phyloP scores from a whole-genome alignment of 441 rosid species.

The Adansonia madagascariensis region DNA sequence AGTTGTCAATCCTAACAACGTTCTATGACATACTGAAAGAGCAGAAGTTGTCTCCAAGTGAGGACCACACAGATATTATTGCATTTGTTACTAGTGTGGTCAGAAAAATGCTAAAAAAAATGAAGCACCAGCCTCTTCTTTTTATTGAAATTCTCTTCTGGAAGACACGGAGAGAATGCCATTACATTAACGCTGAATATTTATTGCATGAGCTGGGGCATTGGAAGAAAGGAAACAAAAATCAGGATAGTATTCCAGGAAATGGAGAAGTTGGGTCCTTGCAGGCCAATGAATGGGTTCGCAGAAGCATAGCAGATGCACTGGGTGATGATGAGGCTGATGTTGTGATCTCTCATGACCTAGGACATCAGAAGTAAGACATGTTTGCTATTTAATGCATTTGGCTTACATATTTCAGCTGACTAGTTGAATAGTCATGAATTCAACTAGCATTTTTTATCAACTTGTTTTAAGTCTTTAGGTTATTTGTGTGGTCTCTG shows the following conservation, averaged over 20 bases:
- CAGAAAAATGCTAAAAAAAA: conserved; percentile 76
- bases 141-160: conserved; percentile 94
- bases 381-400: conserved; percentile 25
- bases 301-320: conserved; percentile 91
- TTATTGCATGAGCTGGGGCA: conserved; percentile 79
- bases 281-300: conserved; percentile 56
- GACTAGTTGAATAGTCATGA: conserved; percentile 9
- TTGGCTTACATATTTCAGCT: conserved; percentile 8
- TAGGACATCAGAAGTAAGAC: conserved; percentile 56
- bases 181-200: conserved; percentile 82
- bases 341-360: conserved; percentile 73
- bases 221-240: conserved; percentile 60
- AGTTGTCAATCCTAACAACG: conserved; percentile 79
- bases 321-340: conserved; percentile 99
- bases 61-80: conserved; percentile 64
- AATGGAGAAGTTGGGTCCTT: conserved; percentile 54
- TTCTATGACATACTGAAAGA: conserved; percentile 83
- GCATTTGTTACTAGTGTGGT: conserved; percentile 68
- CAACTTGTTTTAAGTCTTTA: conserved; percentile 22
- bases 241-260: conserved; percentile 42
- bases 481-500: background rate
- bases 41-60: conserved; percentile 70
- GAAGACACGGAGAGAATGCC: conserved; percentile 90
- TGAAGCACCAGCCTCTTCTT: conserved; percentile 92
- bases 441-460: conserved; percentile 23